These are phyloP conservation scores for Thalassia testudinum DNA, from an alignment of 116 monocot genomes.

Conservation along the genomic window DNA sequence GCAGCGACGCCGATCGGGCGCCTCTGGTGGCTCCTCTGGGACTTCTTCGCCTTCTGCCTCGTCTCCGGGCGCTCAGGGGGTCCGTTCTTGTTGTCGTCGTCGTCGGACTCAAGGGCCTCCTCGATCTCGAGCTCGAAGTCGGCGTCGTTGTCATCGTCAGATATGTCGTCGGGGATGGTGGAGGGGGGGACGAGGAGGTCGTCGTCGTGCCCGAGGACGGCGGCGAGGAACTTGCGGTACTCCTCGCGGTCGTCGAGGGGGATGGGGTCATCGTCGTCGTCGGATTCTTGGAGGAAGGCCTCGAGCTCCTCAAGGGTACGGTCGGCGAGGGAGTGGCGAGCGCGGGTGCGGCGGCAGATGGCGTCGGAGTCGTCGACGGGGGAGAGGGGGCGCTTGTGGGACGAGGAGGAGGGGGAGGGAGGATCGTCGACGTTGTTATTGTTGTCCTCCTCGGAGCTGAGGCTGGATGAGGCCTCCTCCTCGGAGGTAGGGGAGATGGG, in stretches of 20 bases:
- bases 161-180: conserved; percentile 18
- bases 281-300: conserved; percentile 90
- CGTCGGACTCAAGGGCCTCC: conserved; percentile 79
- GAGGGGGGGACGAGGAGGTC: conserved; percentile 5
- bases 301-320: conserved; percentile 83
- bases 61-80: conserved; percentile 34
- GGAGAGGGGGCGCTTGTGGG: background rate
- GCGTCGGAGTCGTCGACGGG: conserved; percentile 9
- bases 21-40: conserved; percentile 17
- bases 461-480: conserved; percentile 77
- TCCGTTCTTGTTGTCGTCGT: conserved; percentile 29
- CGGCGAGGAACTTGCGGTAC: conserved; percentile 80
- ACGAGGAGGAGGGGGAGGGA: background rate
- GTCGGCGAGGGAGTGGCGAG: conserved; percentile 64
- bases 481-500: too few species aligned
- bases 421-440: background rate
- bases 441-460: conserved; percentile 62
- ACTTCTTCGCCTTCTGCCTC: conserved; percentile 49
- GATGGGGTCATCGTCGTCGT: conserved; percentile 51
- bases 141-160: conserved; percentile 91
- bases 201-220: conserved; percentile 39
- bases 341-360: conserved; percentile 72
- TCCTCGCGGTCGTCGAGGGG: conserved; percentile 74
- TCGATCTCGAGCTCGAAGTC: conserved; percentile 81
- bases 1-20: conserved; percentile 17